These are phyloP conservation scores for Erodium moschatum DNA, from an alignment of 441 rosid species.

Conservation along the genomic window DNA sequence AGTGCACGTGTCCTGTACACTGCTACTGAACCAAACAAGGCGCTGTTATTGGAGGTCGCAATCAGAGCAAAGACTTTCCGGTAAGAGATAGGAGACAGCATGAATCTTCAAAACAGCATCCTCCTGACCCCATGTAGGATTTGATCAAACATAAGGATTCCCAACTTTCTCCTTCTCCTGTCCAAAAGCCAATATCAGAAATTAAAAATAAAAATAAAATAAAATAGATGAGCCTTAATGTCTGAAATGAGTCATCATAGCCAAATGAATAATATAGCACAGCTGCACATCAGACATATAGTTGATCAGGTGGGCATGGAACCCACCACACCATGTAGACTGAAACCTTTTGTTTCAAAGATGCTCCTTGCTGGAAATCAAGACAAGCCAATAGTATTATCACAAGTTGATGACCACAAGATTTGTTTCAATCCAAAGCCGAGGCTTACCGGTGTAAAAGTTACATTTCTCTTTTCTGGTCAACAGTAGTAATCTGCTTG, in stretches of 20 bases:
- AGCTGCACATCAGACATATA: slow-evolving; percentile 6
- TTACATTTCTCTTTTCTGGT: not conserved
- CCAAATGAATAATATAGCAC: slow-evolving; percentile 12
- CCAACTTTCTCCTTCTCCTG: no score
- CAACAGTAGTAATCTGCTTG: not conserved
- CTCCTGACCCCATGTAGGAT: no score
- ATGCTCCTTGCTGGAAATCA: no score
- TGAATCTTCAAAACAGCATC: slow-evolving; percentile 16
- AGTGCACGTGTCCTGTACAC: not conserved
- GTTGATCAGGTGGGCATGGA: slow-evolving; percentile 8
- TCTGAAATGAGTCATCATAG: slow-evolving; percentile 5
- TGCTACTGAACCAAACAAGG: slow-evolving; percentile 7
- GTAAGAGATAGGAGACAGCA: slow-evolving; percentile 23
- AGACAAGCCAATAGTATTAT: no score
- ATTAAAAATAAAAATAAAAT: not conserved
- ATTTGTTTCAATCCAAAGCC: no score
- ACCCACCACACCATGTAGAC: slow-evolving; percentile 13
- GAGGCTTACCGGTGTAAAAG: not conserved
- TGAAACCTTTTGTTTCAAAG: not conserved
- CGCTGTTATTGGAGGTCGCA: slow-evolving; percentile 20
- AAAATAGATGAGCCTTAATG: not conserved
- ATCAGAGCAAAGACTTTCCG: slow-evolving; percentile 24
- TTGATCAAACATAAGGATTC: no score
- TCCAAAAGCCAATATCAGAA: no score
- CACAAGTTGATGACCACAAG: not conserved